phyloP scores from a whole-genome alignment of 1,284 basidiomycete species.

The Microbotryum scabiosae region DNA sequence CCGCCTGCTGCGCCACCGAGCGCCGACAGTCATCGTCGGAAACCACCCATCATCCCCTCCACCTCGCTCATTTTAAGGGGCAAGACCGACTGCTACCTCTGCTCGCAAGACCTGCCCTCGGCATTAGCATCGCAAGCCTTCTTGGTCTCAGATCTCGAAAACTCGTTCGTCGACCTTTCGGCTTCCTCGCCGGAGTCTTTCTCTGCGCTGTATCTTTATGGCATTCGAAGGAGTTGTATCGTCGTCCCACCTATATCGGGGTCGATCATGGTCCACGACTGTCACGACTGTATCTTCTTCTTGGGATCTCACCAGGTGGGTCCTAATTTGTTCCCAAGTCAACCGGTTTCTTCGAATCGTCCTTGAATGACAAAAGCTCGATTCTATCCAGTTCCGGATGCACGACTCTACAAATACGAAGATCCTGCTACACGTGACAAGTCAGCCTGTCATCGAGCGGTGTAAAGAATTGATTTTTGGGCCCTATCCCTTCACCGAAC shows the following conservation, averaged over 20 bases:
- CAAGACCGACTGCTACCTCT: not conserved
- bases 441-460: conserved; percentile 20
- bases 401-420: conserved; percentile 15
- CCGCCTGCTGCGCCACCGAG: not conserved
- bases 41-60: not conserved
- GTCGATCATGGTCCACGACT: conserved; percentile 15
- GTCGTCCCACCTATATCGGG: conserved; percentile 2
- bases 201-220: conserved; percentile 10
- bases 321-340: not conserved
- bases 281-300: conserved; percentile 3
- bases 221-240: conserved; percentile 4
- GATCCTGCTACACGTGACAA: conserved; percentile 6
- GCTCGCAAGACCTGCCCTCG: conserved; percentile 1
- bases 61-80: not conserved
- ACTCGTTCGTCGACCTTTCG: conserved; percentile 15
- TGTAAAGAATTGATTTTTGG: conserved; percentile 11
- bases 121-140: not conserved
- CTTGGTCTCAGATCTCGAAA: conserved; percentile 2
- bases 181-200: not conserved
- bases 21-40: not conserved
- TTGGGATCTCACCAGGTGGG: conserved; percentile 20
- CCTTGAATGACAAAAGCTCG: no score
- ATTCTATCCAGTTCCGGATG: conserved; percentile 28
- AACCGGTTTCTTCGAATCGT: no score
- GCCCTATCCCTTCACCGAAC: not conserved